Conservation (phyloP, 1,284 basidiomycete species). For the Trichosporon asahii region DNA sequence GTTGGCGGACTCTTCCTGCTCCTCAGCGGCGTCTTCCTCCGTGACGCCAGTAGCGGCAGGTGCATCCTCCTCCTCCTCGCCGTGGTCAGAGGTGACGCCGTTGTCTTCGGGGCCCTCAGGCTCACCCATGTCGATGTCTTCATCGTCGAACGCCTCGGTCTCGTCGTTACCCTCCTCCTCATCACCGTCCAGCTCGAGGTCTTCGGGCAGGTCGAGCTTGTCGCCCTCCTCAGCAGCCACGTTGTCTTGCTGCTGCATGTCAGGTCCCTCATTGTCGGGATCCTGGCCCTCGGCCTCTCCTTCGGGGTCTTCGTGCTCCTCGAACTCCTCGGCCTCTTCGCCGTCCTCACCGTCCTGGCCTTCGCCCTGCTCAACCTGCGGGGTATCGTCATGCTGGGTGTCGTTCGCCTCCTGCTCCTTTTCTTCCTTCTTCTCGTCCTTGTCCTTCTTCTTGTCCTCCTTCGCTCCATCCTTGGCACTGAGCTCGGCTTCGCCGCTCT, state of each 20-base stretch:
- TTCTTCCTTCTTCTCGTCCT: slow-evolving; percentile 45
- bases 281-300: slow-evolving; percentile 49
- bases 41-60: slow-evolving; percentile 42
- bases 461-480: slow-evolving; percentile 65
- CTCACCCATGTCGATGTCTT: slow-evolving; percentile 27
- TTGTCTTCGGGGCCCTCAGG: slow-evolving; percentile 38
- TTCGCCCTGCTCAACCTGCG: slow-evolving; percentile 34
- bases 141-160: slow-evolving; percentile 30
- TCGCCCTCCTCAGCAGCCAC: slow-evolving; percentile 71
- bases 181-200: slow-evolving; percentile 63
- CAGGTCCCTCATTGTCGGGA: slow-evolving; percentile 38
- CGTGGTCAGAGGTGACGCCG: slow-evolving; percentile 40
- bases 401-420: slow-evolving; percentile 45
- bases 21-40: slow-evolving; percentile 47
- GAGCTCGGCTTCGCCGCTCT: slow-evolving; percentile 62
- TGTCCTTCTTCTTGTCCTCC: slow-evolving; percentile 44
- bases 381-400: slow-evolving; percentile 31
- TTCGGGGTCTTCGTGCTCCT: slow-evolving; percentile 46
- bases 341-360: slow-evolving; percentile 34
- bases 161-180: slow-evolving; percentile 54
- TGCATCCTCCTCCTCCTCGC: slow-evolving; percentile 36
- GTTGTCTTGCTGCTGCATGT: slow-evolving; percentile 54
- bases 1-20: slow-evolving; percentile 32
- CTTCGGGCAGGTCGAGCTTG: slow-evolving; percentile 77
- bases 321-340: slow-evolving; percentile 31